Evolutionary conservation across 2,329 filamentous ascomycete species (phyloP), one percentile per base, ranked within the genome.

Genomic region (Teratosphaeria gauchensis): DNA sequence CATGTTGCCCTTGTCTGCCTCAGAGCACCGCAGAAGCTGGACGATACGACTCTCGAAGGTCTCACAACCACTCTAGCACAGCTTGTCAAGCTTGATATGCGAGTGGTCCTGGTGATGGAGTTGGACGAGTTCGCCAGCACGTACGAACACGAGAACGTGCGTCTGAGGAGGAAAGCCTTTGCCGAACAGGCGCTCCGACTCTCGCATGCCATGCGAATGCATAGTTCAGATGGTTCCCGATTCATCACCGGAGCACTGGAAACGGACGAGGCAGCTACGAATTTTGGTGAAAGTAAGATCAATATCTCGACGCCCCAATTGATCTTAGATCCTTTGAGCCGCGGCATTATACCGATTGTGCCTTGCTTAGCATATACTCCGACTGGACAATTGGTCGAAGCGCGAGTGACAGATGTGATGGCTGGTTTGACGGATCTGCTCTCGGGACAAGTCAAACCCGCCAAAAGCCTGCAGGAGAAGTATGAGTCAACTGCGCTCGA

Each of bases 1-100:
- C 89, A 96, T 72, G 80, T 96, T 59, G 92, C 94, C 16, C 77
- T 99, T 58, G 85, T 96, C 64, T 96, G 95, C 74, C 79, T 99
- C 57, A 84, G 88, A 56, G 82, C 83, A 51, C 87, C 90, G 0
- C 86, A 95, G 66, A 74, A 79, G 1, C 80, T 95, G 53, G 81
- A 89, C 66, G 82, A 91, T 60, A 74, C 77, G 1, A 88, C 84
- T 0, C 71, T 97, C 11, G 75, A 81, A 53, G 92, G 90, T 1
- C 84, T 97, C 59, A 90, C 87, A 4, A 85, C 87, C 70, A 97
- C 94, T 0, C 75, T 99, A 48, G 86, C 86, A 32, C 92, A 96
- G 71, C 83, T 99, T 55, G 84, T 85, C 46, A 85, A 87, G 56
- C 81, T 99, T 14, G 92, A 94, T 2, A 81, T 99, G 64, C 80